Evolutionary conservation across 148 eudicot species (phyloP).

Genomic region (Selenicereus undatus): DNA sequence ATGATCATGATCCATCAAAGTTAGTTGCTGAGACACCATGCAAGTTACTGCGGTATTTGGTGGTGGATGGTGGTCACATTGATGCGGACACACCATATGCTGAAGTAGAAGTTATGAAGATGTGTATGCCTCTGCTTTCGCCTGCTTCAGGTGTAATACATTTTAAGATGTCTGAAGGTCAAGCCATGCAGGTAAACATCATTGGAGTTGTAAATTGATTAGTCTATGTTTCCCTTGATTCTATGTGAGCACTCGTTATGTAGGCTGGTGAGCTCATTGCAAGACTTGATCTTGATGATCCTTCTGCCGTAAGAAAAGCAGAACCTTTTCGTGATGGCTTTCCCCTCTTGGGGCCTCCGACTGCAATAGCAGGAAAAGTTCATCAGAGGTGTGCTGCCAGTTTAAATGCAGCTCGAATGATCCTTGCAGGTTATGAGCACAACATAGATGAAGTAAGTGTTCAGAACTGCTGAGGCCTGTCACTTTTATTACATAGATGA

Average conservation of each 20-base stretch:
- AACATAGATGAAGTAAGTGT: conserved; percentile 79
- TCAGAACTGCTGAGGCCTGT: not conserved
- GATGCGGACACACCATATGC: conserved; percentile 98
- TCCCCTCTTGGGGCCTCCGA: conserved; percentile 85
- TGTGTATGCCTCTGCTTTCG: conserved; percentile 99
- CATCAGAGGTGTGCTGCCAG: conserved; percentile 96
- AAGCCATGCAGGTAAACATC: conserved; percentile 91
- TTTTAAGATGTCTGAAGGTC: conserved; percentile 92
- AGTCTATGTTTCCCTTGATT: not conserved
- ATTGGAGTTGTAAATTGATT: not conserved
- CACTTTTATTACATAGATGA: too few species aligned
- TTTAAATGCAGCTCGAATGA: conserved; percentile 88
- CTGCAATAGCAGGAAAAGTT: conserved; percentile 95
- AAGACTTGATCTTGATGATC: conserved; percentile 92
- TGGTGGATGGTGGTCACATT: conserved; percentile 80
- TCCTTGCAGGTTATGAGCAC: conserved; percentile 95
- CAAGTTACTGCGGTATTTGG: conserved; percentile 84
- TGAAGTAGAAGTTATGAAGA: conserved; percentile 99
- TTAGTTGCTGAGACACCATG: conserved; percentile 97
- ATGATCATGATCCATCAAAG: conserved; percentile 99
- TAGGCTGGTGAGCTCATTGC: conserved; percentile 98
- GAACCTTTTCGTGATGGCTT: conserved; percentile 91
- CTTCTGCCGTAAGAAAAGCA: conserved; percentile 98
- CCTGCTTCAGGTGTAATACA: conserved; percentile 89
- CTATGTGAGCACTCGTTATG: conserved; percentile 15